Conservation (phyloP, 768 basidiomycete species). For the Tulasnella sp. region DNA sequence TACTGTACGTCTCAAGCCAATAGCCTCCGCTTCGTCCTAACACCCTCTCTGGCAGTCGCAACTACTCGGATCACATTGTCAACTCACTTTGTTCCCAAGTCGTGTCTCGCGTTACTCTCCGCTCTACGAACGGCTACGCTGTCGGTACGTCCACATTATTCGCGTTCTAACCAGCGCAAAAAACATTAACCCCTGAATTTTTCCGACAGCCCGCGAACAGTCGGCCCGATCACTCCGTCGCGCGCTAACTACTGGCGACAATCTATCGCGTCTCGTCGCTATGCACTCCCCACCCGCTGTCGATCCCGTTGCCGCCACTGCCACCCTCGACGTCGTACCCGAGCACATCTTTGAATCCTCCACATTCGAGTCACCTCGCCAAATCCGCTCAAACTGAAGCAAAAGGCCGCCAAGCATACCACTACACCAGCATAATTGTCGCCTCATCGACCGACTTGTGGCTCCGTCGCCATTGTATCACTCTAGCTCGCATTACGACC, state of each 20-base stretch:
- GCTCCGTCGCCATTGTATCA: no score
- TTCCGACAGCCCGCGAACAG: conserved; percentile 47
- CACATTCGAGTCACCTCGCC: background rate
- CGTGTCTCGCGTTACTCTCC: conserved; percentile 26
- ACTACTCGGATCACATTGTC: conserved; percentile 68
- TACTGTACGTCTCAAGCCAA: conserved; percentile 39
- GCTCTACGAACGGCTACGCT: conserved; percentile 47
- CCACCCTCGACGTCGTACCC: background rate
- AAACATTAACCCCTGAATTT: conserved; percentile 2
- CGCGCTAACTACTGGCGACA: conserved; percentile 58
- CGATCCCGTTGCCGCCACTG: background rate
- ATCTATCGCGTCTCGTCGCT: conserved; percentile 48
- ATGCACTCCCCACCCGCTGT: conserved; percentile 33
- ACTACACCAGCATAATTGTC: no score
- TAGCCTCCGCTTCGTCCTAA: background rate
- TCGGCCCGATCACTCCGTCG: conserved; percentile 58
- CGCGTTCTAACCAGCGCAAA: conserved; percentile 25
- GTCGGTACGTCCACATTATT: conserved; percentile 31
- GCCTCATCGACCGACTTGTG: no score
- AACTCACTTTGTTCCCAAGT: conserved; percentile 63
- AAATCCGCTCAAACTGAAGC: conserved; percentile 2
- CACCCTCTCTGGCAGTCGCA: conserved; percentile 35
- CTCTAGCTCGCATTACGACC: no score
- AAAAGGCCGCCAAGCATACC: no score
- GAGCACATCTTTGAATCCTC: background rate